Percentiles rank a stretch among this genome's conserved stretches.
Conservation (phyloP, 306 rosid species). For the Sphenostylis stenocarpa region DNA sequence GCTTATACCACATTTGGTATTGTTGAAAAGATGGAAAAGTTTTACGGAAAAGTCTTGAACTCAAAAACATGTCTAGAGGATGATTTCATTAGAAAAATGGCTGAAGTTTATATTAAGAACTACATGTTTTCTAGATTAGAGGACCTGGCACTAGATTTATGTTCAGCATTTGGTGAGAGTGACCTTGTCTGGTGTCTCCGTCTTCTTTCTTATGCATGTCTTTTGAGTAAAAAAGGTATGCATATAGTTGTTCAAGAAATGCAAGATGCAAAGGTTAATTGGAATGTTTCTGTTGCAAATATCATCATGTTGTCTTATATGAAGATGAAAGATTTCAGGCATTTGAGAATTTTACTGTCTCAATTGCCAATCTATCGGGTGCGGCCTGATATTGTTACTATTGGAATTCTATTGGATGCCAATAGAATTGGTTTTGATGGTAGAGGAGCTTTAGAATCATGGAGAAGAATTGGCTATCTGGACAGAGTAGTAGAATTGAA, state of each 20-base stretch:
- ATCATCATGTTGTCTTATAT: slow-evolving; percentile 59
- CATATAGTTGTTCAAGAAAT: slow-evolving; percentile 52
- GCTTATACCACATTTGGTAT: slow-evolving; percentile 69
- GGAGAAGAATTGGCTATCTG: slow-evolving; percentile 61
- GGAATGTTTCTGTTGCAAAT: slow-evolving; percentile 59
- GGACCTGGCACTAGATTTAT: slow-evolving; percentile 57
- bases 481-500: slow-evolving; percentile 53
- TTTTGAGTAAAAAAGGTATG: slow-evolving; percentile 69
- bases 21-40: slow-evolving; percentile 67
- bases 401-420: slow-evolving; percentile 70
- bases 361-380: slow-evolving; percentile 39
- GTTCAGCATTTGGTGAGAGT: slow-evolving; percentile 41
- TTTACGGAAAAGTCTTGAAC: slow-evolving; percentile 48
- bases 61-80: slow-evolving; percentile 49
- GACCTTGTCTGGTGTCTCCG: slow-evolving; percentile 66
- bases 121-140: slow-evolving; percentile 71
- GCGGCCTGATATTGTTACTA: slow-evolving; percentile 56
- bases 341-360: slow-evolving; percentile 51
- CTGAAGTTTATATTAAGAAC: slow-evolving; percentile 58
- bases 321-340: slow-evolving; percentile 71
- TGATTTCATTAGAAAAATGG: slow-evolving; percentile 62
- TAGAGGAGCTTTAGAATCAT: slow-evolving; percentile 39
- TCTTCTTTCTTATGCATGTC: slow-evolving; percentile 71
- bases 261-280: slow-evolving; percentile 41
- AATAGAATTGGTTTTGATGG: slow-evolving; percentile 58